These are phyloP conservation scores for Yamadazyma endophytica DNA, from an alignment of 805 yeast genomes.

Conservation along the genomic window DNA sequence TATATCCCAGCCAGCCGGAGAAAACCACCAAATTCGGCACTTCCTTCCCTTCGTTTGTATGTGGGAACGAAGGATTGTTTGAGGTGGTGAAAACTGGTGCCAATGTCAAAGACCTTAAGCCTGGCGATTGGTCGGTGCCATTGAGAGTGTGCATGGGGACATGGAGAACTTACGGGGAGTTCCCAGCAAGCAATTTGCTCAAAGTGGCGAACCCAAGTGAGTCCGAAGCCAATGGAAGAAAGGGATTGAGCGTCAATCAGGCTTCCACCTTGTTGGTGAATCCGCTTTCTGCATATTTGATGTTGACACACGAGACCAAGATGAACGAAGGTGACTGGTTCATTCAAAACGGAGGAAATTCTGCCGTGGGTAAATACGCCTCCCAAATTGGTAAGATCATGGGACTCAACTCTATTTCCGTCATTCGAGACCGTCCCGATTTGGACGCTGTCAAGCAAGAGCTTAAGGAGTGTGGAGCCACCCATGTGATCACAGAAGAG, in stretches of 20 bases:
- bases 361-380: slow-evolving; percentile 91
- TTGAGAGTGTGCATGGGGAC: slow-evolving; percentile 78
- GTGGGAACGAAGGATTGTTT: slow-evolving; percentile 93
- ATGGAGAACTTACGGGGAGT: slow-evolving; percentile 71
- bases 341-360: slow-evolving; percentile 93
- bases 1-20: slow-evolving; percentile 44
- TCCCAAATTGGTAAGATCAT: slow-evolving; percentile 76
- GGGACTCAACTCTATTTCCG: slow-evolving; percentile 81
- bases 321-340: slow-evolving; percentile 79
- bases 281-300: slow-evolving; percentile 87
- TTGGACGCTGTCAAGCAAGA: slow-evolving; percentile 55
- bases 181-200: slow-evolving; percentile 49
- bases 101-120: slow-evolving; percentile 40
- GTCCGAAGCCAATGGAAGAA: slow-evolving; percentile 34
- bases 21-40: slow-evolving; percentile 54
- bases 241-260: slow-evolving; percentile 40
- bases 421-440: slow-evolving; percentile 81
- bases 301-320: slow-evolving; percentile 68
- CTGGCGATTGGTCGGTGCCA: slow-evolving; percentile 91
- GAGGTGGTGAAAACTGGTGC: slow-evolving; percentile 74
- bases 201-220: slow-evolving; percentile 53
- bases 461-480: slow-evolving; percentile 71
- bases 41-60: slow-evolving; percentile 63
- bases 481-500: slow-evolving; percentile 84
- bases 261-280: slow-evolving; percentile 92